Base-by-base conservation (phyloP, 495 filamentous ascomycete genomes). In the Amniculicola lignicola region DNA sequence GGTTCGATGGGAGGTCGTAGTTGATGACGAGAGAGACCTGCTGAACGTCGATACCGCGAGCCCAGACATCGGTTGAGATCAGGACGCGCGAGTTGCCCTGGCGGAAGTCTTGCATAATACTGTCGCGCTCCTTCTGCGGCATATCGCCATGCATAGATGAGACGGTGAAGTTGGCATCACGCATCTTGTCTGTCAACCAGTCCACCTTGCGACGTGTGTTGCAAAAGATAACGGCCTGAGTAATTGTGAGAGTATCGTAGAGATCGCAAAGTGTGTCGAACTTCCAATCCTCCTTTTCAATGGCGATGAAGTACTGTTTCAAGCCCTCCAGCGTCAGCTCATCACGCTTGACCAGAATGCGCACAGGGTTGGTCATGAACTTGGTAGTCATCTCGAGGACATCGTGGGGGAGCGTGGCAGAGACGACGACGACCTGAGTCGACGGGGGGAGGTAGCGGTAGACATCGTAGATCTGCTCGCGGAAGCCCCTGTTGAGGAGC, bases 241-340 rank as follows among this genome's bases (percentile, higher is more conserved):
- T 98, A 71, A 98, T 98, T 63, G 93, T 98, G 69, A 98, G 86
- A 27, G 93, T 98, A 74, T 98, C 93, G 81, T 98, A 98, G 53
- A 98, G 77, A 74, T 98, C 93, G 68, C 88, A 97, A 25, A 98
- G 89, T 39, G 93, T 98, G 75, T 98, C 93, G 59, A 98, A 86
- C 78, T 98, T 98, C 94, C 94, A 98, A 68, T 97, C 93, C 72
- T 98, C 93, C 82, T 98, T 97, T 80, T 98, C 93, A 45, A 98
- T 93, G 55, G 93, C 93, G 73, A 98, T 98, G 80, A 95, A 98
- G 82, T 95, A 98, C 70, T 98, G 93, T 83, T 98, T 98, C 70
- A 98, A 86, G 83, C 93, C 93, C 75, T 98, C 93, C 49, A 98
- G 88, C 63, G 93, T 98, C 73, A 98, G 82, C 73, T 98, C 93